Percentiles rank a stretch among this genome's conserved stretches.
phyloP scores from a whole-genome alignment of 306 rosid species.

The Pyrus betulifolia region DNA sequence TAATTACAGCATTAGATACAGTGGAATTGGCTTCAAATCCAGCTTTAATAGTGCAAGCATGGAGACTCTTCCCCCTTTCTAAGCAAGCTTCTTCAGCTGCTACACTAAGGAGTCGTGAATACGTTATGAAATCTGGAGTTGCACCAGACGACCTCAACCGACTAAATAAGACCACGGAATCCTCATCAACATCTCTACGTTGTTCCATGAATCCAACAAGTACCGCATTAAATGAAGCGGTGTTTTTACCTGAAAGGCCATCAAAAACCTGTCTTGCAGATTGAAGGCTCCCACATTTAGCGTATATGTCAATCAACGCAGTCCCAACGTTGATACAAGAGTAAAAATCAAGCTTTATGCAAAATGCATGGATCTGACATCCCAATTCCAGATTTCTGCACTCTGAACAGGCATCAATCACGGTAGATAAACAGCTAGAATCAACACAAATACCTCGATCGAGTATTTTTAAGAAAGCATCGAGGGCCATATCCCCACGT shows the following conservation, averaged over 20 bases:
- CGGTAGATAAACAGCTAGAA: constrained; percentile 26
- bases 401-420: constrained; percentile 43
- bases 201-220: constrained; percentile 39
- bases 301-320: constrained; percentile 38
- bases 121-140: constrained; percentile 30
- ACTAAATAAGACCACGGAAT: constrained; percentile 30
- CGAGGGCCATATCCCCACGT: constrained; percentile 13
- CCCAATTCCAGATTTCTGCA: constrained; percentile 33
- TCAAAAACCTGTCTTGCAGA: constrained; percentile 32
- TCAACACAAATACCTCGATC: constrained; percentile 25
- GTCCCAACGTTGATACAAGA: constrained; percentile 19
- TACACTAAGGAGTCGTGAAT: constrained; percentile 34
- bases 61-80: constrained; percentile 40
- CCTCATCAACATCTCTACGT: constrained; percentile 19
- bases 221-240: constrained; percentile 41
- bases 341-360: constrained; percentile 29
- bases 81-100: constrained; percentile 41
- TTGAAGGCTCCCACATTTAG: constrained; percentile 33
- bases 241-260: constrained; percentile 20
- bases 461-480: constrained; percentile 27
- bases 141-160: constrained; percentile 26
- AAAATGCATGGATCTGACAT: constrained; percentile 31
- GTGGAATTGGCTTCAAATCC: constrained; percentile 33
- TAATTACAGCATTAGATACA: constrained; percentile 38
- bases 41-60: constrained; percentile 29